Conservation (phyloP, 1,284 basidiomycete species). For the Apiotrichum mycotoxinovorans region DNA sequence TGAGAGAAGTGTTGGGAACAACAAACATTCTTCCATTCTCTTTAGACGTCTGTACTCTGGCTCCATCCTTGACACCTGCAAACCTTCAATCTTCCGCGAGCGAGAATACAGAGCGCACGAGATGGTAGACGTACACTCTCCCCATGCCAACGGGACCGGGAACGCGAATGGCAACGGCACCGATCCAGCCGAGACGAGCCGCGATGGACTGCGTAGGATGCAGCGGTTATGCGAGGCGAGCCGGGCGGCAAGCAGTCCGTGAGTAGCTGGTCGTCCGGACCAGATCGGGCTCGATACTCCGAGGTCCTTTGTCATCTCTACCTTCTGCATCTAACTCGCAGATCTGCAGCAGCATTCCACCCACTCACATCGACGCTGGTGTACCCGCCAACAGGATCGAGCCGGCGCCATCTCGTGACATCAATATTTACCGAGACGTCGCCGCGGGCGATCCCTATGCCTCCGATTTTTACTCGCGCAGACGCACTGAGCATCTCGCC, state of each 20-base stretch:
- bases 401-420: constrained; percentile 13
- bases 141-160: too few relatives aligned
- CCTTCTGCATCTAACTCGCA: not conserved
- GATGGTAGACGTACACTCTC: too few relatives aligned
- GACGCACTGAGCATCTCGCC: constrained; percentile 31
- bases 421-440: constrained; percentile 18
- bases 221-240: constrained; percentile 10
- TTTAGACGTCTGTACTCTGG: too few relatives aligned
- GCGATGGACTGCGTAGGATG: not conserved
- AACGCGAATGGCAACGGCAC: constrained; percentile 1
- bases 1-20: too few relatives aligned
- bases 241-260: constrained; percentile 3
- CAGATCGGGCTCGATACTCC: too few relatives aligned
- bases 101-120: too few relatives aligned
- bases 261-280: not conserved
- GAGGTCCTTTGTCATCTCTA: too few relatives aligned
- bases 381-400: constrained; percentile 8
- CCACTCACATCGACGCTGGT: constrained; percentile 16
- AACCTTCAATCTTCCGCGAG: too few relatives aligned
- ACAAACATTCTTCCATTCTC: too few relatives aligned
- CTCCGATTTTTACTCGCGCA: constrained; percentile 20
- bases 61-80: too few relatives aligned
- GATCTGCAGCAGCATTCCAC: constrained; percentile 15
- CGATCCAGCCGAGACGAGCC: constrained; percentile 9
- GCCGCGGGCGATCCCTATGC: constrained; percentile 24